Base-by-base conservation (phyloP, 768 basidiomycete species). In the Omphalotus guepiniiformis region DNA sequence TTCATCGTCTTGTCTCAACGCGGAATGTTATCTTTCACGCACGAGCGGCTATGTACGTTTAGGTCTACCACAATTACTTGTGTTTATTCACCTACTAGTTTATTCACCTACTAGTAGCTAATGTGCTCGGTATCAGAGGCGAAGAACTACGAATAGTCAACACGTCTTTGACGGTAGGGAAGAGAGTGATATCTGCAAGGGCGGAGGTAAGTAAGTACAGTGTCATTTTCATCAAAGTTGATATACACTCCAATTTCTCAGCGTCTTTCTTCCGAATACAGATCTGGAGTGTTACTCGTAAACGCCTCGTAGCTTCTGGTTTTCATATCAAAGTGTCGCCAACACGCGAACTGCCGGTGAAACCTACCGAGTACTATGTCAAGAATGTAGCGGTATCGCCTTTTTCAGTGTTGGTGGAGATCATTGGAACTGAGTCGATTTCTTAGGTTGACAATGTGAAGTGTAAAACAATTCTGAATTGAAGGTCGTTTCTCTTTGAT, bases 211-310 rank as follows among this genome's bases (percentile, higher is more conserved):
- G 22, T 23, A 19, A 9, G 5, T 22, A 30, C 4, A 8, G n/a
- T n/a, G n/a, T n/a, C n/a, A n/a, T n/a, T n/a, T n/a, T n/a, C n/a
- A n/a, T n/a, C n/a, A n/a, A n/a, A n/a, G n/a, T n/a, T n/a, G n/a
- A n/a, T n/a, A n/a, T n/a, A n/a, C n/a, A n/a, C n/a, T n/a, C n/a
- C 35, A 6, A 5, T 37, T 37, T 5, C 6, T 37, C 35, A 37
- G 35, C 21, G 5, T 21, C 12, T n/a, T 30, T 7, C 16, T 26
- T 7, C 3, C 25, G n/a, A 5, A 11, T 37, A 19, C 39, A 82
- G 81, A 75, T 83, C 25, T 82, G 80, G 81, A 80, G 75, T 46
- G 59, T 60, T 8, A 79, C 74, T 2, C 65, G 71, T 49, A 73
- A 71, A 48, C 72, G 78, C 12, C 62, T 83, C 3, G 73, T 78